Percentiles rank a stretch among this genome's conserved stretches.
Evolutionary conservation across 805 yeast species (phyloP).

Genomic region (Starmerella lactis-condensi): DNA sequence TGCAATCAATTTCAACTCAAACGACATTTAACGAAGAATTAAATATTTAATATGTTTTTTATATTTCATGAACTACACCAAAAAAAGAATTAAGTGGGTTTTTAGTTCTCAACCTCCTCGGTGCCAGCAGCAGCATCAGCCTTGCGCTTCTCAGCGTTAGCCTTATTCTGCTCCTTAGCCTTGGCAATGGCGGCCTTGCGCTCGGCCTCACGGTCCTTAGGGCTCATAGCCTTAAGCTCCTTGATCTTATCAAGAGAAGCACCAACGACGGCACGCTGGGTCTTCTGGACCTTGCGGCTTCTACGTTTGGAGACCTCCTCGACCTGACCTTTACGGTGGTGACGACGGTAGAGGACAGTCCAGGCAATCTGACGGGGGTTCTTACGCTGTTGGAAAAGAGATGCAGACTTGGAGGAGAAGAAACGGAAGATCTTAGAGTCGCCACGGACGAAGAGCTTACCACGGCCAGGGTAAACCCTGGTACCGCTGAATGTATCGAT

Average conservation of each 20-base stretch:
- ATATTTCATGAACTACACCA: too few relatives aligned
- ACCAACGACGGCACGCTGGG: conserved; percentile 98
- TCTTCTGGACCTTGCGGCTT: conserved; percentile 91
- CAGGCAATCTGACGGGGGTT: conserved; percentile 99
- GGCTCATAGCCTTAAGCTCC: conserved; percentile 90
- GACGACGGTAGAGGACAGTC: conserved; percentile 99
- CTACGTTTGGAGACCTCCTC: conserved; percentile 97
- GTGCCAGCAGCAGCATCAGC: too few relatives aligned
- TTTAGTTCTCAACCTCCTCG: conserved; percentile 28
- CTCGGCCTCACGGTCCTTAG: conserved; percentile 94
- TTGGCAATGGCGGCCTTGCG: conserved; percentile 69
- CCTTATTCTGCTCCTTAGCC: conserved; percentile 42
- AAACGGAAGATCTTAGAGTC: conserved; percentile 99
- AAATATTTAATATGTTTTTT: too few relatives aligned
- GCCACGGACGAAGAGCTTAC: conserved; percentile 97
- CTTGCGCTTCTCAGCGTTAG: conserved; percentile 85
- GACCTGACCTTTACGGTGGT: conserved; percentile 99
- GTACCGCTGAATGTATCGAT: conserved; percentile 98
- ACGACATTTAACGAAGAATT: too few relatives aligned
- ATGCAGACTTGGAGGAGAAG: conserved; percentile 92
- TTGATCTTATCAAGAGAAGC: conserved; percentile 96
- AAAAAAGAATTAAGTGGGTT: too few relatives aligned
- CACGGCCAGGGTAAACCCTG: conserved; percentile 99
- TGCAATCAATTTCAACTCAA: too few relatives aligned
- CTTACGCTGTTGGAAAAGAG: conserved; percentile 98